Evolutionary conservation across 2,329 filamentous ascomycete species (phyloP).

Genomic region (Hansfordia pulvinata): DNA sequence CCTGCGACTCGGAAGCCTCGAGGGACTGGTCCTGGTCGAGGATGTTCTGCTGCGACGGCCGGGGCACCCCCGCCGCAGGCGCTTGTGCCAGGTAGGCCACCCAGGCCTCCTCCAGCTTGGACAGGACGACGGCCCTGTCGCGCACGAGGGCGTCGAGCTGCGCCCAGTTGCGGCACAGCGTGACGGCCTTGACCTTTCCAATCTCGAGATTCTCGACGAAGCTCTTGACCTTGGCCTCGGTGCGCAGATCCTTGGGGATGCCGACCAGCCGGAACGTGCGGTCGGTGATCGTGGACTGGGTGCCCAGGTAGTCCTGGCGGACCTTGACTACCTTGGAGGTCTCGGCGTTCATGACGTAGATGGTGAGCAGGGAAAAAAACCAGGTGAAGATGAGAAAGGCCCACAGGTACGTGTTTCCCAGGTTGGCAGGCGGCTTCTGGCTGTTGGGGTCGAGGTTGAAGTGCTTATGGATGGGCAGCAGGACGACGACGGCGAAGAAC

Average conservation of each 20-base stretch:
- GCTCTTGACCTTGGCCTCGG: conserved; percentile 70
- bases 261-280: conserved; percentile 85
- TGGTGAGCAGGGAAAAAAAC: conserved; percentile 68
- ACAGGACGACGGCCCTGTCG: conserved; percentile 49
- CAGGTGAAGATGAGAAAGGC: conserved; percentile 93
- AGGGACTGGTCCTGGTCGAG: conserved; percentile 1
- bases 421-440: too few species aligned
- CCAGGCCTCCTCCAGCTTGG: conserved; percentile 73
- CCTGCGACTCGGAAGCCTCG: conserved; percentile 14
- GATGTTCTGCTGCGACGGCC: conserved; percentile 6
- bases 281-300: conserved; percentile 90
- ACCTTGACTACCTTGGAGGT: conserved; percentile 76
- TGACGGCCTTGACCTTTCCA: conserved; percentile 79
- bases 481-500: conserved; percentile 66
- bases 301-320: conserved; percentile 82
- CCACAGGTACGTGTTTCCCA: too few species aligned
- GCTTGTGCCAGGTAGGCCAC: conserved; percentile 56
- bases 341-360: conserved; percentile 73
- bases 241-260: conserved; percentile 65
- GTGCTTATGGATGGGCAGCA: conserved; percentile 64
- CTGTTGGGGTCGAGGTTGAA: conserved; percentile 6
- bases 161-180: conserved; percentile 76
- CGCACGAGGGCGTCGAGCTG: conserved; percentile 64
- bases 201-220: conserved; percentile 82
- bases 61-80: conserved; percentile 19